Conservation (phyloP, 179 eudicot genomes). For the Heliamphora pulchella region DNA sequence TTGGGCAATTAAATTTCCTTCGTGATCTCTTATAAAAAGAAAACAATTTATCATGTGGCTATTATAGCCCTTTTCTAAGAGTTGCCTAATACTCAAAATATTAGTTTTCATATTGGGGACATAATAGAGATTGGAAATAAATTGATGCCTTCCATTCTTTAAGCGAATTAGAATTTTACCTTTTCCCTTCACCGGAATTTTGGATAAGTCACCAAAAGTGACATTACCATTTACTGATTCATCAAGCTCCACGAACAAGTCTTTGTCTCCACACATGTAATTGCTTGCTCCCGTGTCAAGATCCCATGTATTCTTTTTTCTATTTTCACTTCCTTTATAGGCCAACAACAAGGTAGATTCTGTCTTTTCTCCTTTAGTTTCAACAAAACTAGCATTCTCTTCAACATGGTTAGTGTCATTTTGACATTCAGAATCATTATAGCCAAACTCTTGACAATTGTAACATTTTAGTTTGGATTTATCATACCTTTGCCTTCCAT, state of each 20-base stretch:
- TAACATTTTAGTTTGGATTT: not conserved
- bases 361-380: not conserved
- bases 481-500: not conserved
- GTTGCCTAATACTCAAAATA: not conserved
- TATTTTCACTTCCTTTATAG: not conserved
- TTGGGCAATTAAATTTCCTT: not conserved
- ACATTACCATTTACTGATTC: not conserved
- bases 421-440: not conserved
- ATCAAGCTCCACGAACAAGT: not conserved
- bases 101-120: slow-evolving; percentile 4
- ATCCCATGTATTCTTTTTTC: not conserved
- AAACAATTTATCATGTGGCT: not conserved
- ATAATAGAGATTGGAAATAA: not conserved
- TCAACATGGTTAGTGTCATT: not conserved
- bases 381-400: not conserved
- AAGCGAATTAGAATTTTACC: not conserved
- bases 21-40: not conserved
- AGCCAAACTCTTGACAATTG: not conserved
- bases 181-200: not conserved
- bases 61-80: not conserved
- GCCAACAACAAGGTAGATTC: slow-evolving; percentile 2
- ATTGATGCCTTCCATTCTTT: not conserved
- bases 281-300: not conserved
- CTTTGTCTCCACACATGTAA: not conserved
- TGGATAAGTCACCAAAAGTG: not conserved